These are phyloP conservation scores for Acanthamoeba sp. DNA, from an alignment of 208 protist genomes.

Conservation along the genomic window DNA sequence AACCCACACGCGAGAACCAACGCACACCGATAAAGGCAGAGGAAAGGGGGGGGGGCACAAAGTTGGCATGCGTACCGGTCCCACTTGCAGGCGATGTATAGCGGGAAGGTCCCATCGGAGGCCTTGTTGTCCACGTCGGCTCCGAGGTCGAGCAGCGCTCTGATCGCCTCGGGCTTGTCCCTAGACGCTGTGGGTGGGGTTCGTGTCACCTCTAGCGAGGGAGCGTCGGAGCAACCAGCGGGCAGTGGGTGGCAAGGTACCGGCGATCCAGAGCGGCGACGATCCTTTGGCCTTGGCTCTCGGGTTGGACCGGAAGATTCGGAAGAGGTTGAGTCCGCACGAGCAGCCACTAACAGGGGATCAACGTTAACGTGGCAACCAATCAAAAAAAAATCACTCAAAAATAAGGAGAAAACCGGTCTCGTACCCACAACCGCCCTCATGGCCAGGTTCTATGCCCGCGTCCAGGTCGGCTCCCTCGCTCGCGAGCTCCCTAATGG, in stretches of 20 bases:
- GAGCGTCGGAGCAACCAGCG: too few species aligned
- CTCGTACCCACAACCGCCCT: not conserved
- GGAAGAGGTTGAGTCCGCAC: not conserved
- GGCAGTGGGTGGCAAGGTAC: not conserved
- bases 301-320: not conserved
- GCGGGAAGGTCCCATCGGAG: not conserved
- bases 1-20: not conserved
- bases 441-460: not conserved
- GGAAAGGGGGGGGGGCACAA: not conserved
- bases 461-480: not conserved
- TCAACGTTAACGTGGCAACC: too few species aligned
- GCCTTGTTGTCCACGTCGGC: not conserved
- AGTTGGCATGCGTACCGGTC: not conserved
- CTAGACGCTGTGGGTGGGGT: not conserved
- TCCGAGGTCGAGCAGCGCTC: not conserved
- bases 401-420: too few species aligned
- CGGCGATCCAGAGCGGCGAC: constrained; percentile 8
- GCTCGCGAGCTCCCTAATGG: not conserved
- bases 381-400: too few species aligned
- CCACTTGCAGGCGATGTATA: constrained; percentile 1
- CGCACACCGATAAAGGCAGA: not conserved
- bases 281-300: not conserved
- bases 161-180: not conserved
- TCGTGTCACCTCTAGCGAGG: too few species aligned
- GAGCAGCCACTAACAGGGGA: not conserved